These are phyloP conservation scores for Macrolepiota fuliginosa DNA, from an alignment of 768 basidiomycete genomes.

Conservation along the genomic window DNA sequence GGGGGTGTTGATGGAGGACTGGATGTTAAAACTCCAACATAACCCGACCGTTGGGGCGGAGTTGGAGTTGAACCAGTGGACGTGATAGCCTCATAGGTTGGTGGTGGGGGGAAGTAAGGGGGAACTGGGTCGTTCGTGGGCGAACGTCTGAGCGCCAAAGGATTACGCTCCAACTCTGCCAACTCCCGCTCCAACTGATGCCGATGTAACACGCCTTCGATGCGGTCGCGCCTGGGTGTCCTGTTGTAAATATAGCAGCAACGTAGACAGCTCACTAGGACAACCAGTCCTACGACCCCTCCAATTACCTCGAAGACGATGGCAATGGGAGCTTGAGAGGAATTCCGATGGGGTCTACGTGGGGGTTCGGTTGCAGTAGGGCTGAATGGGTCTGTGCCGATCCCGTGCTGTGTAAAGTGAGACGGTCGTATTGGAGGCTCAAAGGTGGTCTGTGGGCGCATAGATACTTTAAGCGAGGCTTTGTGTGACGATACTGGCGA, in stretches of 20 bases:
- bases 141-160: constrained; percentile 23
- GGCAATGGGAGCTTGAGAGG: constrained; percentile 29
- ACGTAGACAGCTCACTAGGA: constrained; percentile 37
- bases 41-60: constrained; percentile 11
- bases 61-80: neutral
- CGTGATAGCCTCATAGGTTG: constrained; percentile 33
- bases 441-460: neutral
- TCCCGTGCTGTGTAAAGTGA: constrained; percentile 4
- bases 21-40: constrained; percentile 12
- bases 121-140: constrained; percentile 45
- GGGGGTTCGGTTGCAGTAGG: constrained; percentile 13
- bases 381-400: constrained; percentile 11
- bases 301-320: constrained; percentile 48
- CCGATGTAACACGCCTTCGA: constrained; percentile 37
- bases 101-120: constrained; percentile 50
- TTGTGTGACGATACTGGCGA: neutral
- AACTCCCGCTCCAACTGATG: constrained; percentile 51
- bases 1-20: constrained; percentile 14
- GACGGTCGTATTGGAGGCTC: neutral
- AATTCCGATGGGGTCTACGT: constrained; percentile 13
- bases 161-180: constrained; percentile 42
- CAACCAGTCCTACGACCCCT: constrained; percentile 31
- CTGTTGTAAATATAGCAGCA: constrained; percentile 41
- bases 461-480: constrained; percentile 8
- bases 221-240: constrained; percentile 44